Percentiles rank a stretch among this genome's conserved stretches.
These are phyloP conservation scores for Entelexis sorbosivorans DNA, from an alignment of 1,139 yeast species.

Conservation along the genomic window DNA sequence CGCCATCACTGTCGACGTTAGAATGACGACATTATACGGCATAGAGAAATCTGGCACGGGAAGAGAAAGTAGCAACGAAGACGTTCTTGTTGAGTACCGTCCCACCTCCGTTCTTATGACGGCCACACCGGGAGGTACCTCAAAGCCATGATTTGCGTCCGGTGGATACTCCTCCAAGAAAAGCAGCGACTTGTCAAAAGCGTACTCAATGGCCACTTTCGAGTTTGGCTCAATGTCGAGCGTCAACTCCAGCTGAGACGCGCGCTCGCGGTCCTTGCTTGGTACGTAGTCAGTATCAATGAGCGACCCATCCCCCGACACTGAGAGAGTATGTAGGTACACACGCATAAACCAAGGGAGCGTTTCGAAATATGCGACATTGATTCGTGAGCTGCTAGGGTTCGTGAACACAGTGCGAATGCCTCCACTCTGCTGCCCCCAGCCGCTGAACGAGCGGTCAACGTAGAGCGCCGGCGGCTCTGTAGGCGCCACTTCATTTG, in stretches of 20 bases:
- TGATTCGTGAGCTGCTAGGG: slow-evolving; percentile 41
- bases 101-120: slow-evolving; percentile 33
- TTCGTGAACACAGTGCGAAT: slow-evolving; percentile 67
- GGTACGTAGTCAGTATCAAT: slow-evolving; percentile 49
- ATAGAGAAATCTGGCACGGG: slow-evolving; percentile 98
- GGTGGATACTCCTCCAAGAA: slow-evolving; percentile 93
- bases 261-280: slow-evolving; percentile 68
- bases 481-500: slow-evolving; percentile 26
- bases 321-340: slow-evolving; percentile 50
- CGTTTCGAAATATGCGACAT: slow-evolving; percentile 61
- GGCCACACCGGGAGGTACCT: slow-evolving; percentile 68
- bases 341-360: slow-evolving; percentile 91
- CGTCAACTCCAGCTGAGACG: slow-evolving; percentile 68
- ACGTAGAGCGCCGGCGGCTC: slow-evolving; percentile 55
- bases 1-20: slow-evolving; percentile 90
- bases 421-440: slow-evolving; percentile 86
- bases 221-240: slow-evolving; percentile 55
- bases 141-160: slow-evolving; percentile 97
- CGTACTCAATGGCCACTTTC: slow-evolving; percentile 54
- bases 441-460: slow-evolving; percentile 81
- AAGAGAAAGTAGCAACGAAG: slow-evolving; percentile 69
- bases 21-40: slow-evolving; percentile 95
- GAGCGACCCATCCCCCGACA: slow-evolving; percentile 27
- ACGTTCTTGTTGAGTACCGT: slow-evolving; percentile 57
- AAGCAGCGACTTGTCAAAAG: slow-evolving; percentile 78